A percentile compares a stretch with the other conserved stretches of the same genome.
These are phyloP conservation scores for Tricholomella constricta DNA, from an alignment of 768 basidiomycete genomes.

Conservation along the genomic window DNA sequence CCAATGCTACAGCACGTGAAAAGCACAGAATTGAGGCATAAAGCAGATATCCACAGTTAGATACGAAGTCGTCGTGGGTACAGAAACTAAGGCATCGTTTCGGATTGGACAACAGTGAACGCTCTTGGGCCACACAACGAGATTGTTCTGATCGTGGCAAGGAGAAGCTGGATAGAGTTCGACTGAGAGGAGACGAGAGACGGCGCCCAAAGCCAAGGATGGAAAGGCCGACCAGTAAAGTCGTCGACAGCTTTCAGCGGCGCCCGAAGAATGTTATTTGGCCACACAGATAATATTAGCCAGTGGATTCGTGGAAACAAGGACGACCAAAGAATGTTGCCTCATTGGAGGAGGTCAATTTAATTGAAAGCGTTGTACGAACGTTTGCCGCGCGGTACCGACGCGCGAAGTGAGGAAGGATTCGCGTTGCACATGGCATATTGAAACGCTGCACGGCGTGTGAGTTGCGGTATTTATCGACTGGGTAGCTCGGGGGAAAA, in stretches of 20 bases:
- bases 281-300: conserved; percentile 7
- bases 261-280: neutral
- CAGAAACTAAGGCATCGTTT: neutral
- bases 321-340: neutral
- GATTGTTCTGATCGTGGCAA: neutral
- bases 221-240: neutral
- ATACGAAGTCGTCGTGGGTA: neutral
- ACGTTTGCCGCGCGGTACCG: neutral
- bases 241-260: neutral
- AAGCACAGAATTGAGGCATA: neutral
- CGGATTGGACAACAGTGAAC: neutral
- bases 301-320: neutral
- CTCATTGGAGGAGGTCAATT: neutral
- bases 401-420: neutral
- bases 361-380: neutral
- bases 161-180: neutral
- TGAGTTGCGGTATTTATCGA: neutral
- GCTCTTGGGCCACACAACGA: neutral
- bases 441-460: neutral
- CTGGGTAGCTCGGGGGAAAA: neutral
- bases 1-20: neutral
- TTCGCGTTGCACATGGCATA: neutral
- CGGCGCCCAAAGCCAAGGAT: neutral
- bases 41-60: neutral
- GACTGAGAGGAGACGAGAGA: neutral